A percentile compares a stretch with the other conserved stretches of the same genome.
Conservation (phyloP, 345 rosid species). For the Populus euphratica region DNA sequence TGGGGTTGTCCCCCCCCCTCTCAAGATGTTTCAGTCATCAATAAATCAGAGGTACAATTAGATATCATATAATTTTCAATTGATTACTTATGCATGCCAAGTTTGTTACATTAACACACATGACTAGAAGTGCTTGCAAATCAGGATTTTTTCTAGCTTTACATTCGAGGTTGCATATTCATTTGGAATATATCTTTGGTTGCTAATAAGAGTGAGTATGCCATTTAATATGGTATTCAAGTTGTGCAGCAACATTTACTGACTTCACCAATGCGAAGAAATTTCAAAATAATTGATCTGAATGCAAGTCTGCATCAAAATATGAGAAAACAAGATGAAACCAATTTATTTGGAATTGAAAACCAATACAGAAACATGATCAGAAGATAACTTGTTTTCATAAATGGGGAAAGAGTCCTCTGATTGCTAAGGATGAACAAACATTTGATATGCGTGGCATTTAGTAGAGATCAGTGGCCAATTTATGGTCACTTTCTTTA, state of each 20-base stretch:
- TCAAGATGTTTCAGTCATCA: slow-evolving; percentile 54
- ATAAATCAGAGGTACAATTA: slow-evolving; percentile 55
- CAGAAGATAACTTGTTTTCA: background rate
- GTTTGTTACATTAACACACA: background rate
- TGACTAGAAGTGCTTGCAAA: background rate
- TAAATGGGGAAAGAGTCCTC: background rate
- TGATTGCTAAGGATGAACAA: background rate
- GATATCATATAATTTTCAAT: slow-evolving; percentile 8
- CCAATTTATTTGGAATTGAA: background rate
- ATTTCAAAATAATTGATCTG: slow-evolving; percentile 2
- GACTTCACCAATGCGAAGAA: background rate
- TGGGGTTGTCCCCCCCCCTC: slow-evolving; percentile 50
- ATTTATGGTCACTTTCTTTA: background rate
- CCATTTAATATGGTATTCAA: background rate
- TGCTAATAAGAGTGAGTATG: background rate
- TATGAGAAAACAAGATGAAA: background rate
- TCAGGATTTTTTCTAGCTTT: background rate
- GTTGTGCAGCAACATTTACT: background rate
- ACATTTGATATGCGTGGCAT: background rate
- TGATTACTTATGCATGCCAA: background rate
- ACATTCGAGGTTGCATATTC: background rate
- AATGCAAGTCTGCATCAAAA: background rate
- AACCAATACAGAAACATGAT: background rate
- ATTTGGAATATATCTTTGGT: background rate
- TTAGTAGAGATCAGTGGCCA: background rate